phyloP scores from a whole-genome alignment of 2,329 filamentous ascomycete genomes.

The Oidium heveae region DNA sequence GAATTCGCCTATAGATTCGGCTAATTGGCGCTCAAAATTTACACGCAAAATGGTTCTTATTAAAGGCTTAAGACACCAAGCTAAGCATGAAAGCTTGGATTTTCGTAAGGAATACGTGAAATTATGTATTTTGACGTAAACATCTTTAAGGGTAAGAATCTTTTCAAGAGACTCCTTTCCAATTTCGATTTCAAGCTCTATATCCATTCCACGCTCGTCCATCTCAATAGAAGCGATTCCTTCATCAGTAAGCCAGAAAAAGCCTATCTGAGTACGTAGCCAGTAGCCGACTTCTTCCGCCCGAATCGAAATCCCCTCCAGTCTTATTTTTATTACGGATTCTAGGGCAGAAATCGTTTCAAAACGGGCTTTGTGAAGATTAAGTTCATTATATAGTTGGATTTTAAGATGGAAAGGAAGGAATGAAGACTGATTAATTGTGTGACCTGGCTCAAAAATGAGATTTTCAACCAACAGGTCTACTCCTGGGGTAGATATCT shows the following conservation, averaged over 20 bases:
- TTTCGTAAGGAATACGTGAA: slow-evolving; percentile 53
- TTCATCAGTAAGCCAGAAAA: slow-evolving; percentile 53
- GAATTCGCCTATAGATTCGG: slow-evolving; percentile 40
- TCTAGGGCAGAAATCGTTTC: slow-evolving; percentile 35
- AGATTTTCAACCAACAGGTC: slow-evolving; percentile 78
- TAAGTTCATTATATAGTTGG: slow-evolving; percentile 65
- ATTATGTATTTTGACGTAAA: slow-evolving; percentile 65
- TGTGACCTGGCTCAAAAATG: slow-evolving; percentile 66
- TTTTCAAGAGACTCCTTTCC: slow-evolving; percentile 55
- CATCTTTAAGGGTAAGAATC: slow-evolving; percentile 50
- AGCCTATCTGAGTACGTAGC: slow-evolving; percentile 51
- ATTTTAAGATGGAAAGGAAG: slow-evolving; percentile 62
- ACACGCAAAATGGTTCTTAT: slow-evolving; percentile 59
- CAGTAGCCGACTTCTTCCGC: slow-evolving; percentile 82
- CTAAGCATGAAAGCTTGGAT: slow-evolving; percentile 51
- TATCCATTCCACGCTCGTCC: slow-evolving; percentile 67
- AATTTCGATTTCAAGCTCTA: slow-evolving; percentile 65
- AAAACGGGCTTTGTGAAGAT: slow-evolving; percentile 55
- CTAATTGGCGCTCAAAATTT: slow-evolving; percentile 55
- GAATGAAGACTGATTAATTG: slow-evolving; percentile 69
- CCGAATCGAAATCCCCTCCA: slow-evolving; percentile 61
- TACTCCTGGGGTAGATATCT: slow-evolving; percentile 58
- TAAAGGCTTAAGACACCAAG: slow-evolving; percentile 66
- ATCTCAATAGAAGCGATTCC: slow-evolving; percentile 70
- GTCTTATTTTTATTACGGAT: slow-evolving; percentile 49